These are phyloP conservation scores for Leishmania tarentolae DNA, from an alignment of 208 protist species.

Conservation along the genomic window DNA sequence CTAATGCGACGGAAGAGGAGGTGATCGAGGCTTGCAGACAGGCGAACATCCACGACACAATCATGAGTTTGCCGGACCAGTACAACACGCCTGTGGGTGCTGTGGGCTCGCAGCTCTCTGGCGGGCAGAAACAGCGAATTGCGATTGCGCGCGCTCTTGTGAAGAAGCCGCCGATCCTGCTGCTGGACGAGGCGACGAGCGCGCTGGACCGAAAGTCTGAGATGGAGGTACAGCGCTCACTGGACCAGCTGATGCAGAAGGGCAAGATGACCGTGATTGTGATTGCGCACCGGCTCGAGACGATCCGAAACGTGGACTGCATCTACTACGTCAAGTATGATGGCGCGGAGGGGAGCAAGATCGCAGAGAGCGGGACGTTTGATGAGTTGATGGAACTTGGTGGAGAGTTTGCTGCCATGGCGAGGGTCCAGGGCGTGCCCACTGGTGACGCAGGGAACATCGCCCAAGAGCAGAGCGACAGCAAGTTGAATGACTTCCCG, in stretches of 20 bases:
- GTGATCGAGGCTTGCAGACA: conserved; percentile 65
- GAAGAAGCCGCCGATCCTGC: conserved; percentile 65
- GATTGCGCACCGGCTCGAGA: conserved; percentile 92
- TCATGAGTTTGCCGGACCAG: conserved; percentile 71
- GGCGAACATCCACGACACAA: conserved; percentile 83
- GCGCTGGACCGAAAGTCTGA: conserved; percentile 89
- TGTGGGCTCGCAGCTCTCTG: conserved; percentile 81
- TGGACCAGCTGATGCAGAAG: conserved; percentile 72
- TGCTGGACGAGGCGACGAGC: conserved; percentile 90
- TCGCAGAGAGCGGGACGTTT: conserved; percentile 63
- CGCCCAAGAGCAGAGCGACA: not conserved
- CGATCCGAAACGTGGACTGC: conserved; percentile 85
- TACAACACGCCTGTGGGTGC: conserved; percentile 82
- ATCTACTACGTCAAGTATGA: conserved; percentile 83
- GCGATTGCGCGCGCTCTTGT: conserved; percentile 84
- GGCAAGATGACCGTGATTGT: conserved; percentile 75
- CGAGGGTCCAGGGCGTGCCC: conserved; percentile 52
- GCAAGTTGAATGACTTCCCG: conserved; percentile 7
- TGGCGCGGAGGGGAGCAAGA: conserved; percentile 52
- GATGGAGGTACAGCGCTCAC: conserved; percentile 70
- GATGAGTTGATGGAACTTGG: conserved; percentile 54
- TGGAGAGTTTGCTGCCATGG: conserved; percentile 71
- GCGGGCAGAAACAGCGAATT: conserved; percentile 90
- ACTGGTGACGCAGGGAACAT: not conserved
- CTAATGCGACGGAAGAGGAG: conserved; percentile 56